Conservation (phyloP, 352 stramenopile species). For the Phytophthora boehmeriae region DNA sequence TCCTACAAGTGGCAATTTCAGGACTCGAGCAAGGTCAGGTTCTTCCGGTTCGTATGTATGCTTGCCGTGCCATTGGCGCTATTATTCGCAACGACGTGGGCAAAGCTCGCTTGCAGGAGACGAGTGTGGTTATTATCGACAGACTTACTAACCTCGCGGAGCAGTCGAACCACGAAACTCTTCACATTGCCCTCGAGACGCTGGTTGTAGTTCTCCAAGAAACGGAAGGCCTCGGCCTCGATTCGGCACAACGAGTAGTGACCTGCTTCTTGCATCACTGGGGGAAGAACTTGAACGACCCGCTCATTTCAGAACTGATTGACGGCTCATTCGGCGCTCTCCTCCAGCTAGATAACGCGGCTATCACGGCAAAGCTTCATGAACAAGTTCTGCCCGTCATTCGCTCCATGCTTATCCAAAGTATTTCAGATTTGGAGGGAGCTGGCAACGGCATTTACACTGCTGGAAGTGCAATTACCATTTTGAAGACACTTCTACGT, state of each 20-base stretch:
- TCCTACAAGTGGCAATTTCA: conserved; percentile 76
- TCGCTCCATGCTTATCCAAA: conserved; percentile 64
- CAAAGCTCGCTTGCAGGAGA: conserved; percentile 61
- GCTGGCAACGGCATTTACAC: conserved; percentile 65
- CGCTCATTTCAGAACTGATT: conserved; percentile 74
- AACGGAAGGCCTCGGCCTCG: conserved; percentile 37
- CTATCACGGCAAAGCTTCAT: conserved; percentile 65
- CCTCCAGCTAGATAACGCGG: conserved; percentile 62
- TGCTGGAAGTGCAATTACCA: conserved; percentile 67
- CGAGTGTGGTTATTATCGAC: conserved; percentile 55
- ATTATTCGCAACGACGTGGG: conserved; percentile 69
- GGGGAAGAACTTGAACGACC: conserved; percentile 74
- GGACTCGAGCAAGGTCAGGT: conserved; percentile 74
- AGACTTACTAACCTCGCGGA: conserved; percentile 64
- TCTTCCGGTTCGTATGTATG: conserved; percentile 78
- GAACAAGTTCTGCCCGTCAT: conserved; percentile 69
- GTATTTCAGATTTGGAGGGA: conserved; percentile 46
- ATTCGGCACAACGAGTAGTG: conserved; percentile 52
- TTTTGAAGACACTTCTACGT: conserved; percentile 76
- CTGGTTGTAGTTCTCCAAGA: conserved; percentile 78
- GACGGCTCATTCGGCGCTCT: conserved; percentile 71
- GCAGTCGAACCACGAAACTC: conserved; percentile 66
- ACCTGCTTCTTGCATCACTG: conserved; percentile 72
- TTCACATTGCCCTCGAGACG: conserved; percentile 82
- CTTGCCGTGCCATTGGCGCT: conserved; percentile 74